Evolutionary conservation across 2,329 filamentous ascomycete genomes (phyloP).

Genomic region (Colletotrichum navitas): DNA sequence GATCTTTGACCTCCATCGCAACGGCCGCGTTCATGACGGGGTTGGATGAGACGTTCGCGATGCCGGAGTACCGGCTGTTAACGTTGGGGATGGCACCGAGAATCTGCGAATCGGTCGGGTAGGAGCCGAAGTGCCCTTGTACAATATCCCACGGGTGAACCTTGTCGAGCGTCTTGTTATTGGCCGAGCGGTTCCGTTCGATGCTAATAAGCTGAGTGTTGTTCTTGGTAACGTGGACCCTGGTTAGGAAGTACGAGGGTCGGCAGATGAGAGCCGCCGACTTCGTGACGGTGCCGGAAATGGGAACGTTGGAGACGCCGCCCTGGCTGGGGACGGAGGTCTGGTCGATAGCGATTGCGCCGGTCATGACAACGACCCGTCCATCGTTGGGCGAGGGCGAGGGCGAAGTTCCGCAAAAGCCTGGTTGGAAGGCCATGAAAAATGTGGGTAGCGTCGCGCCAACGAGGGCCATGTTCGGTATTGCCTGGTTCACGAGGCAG

Average conservation of each 20-base stretch:
- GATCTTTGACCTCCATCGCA: slow-evolving; percentile 45
- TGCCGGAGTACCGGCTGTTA: slow-evolving; percentile 44
- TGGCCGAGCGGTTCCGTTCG: slow-evolving; percentile 14
- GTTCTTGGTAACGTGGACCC: slow-evolving; percentile 45
- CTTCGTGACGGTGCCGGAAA: slow-evolving; percentile 43
- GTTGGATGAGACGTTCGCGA: slow-evolving; percentile 49
- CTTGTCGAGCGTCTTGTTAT: slow-evolving; percentile 39
- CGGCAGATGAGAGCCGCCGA: slow-evolving; percentile 48
- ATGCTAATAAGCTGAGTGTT: slow-evolving; percentile 43
- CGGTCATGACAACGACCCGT: slow-evolving; percentile 46
- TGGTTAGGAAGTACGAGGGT: slow-evolving; percentile 46
- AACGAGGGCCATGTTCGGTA: slow-evolving; percentile 42
- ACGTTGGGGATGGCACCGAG: slow-evolving; percentile 29
- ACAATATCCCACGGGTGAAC: slow-evolving; percentile 47
- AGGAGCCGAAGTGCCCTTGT: slow-evolving; percentile 45
- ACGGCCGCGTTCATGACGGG: slow-evolving; percentile 52
- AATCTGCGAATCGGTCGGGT: slow-evolving; percentile 37
- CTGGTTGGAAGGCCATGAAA: slow-evolving; percentile 45
- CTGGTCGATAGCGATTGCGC: slow-evolving; percentile 42
- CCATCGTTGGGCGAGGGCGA: slow-evolving; percentile 42
- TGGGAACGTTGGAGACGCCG: slow-evolving; percentile 30
- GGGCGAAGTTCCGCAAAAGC: slow-evolving; percentile 42
- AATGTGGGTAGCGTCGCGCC: slow-evolving; percentile 38
- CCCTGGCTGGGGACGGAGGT: slow-evolving; percentile 20
- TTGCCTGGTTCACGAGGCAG: slow-evolving; percentile 43